Conservation (phyloP, 148 eudicot species). For the Talinum fruticosum region DNA sequence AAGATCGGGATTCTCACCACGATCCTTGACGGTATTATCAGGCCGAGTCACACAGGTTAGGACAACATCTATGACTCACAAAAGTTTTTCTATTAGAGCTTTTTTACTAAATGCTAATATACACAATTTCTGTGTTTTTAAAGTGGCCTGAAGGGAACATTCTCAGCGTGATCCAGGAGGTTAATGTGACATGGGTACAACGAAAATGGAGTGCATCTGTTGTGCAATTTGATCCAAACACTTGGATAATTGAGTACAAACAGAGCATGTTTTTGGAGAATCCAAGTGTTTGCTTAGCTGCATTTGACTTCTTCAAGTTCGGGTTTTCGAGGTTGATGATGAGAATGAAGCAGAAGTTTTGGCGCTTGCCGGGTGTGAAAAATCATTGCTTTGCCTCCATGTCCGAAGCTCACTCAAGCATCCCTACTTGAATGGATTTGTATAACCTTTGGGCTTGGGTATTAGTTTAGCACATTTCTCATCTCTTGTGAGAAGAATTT, state of each 20-base stretch:
- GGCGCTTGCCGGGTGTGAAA: conserved; percentile 35
- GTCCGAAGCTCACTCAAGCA: conserved; percentile 14
- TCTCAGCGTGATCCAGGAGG: conserved; percentile 23
- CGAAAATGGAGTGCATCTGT: conserved; percentile 63
- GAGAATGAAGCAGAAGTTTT: conserved; percentile 45
- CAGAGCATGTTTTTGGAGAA: conserved; percentile 38
- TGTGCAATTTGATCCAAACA: conserved; percentile 49
- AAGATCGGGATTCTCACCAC: conserved; percentile 51
- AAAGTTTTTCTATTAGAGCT: background rate
- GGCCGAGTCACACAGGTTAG: conserved; percentile 73
- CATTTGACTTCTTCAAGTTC: conserved; percentile 41
- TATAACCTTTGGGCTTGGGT: background rate
- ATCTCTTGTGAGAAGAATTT: conserved; percentile 12
- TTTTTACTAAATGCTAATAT: background rate
- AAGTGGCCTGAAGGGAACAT: conserved; percentile 62
- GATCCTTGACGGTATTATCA: conserved; percentile 49
- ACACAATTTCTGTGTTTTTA: conserved; percentile 6
- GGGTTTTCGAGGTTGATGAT: conserved; percentile 33
- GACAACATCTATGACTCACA: background rate
- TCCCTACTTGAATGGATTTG: conserved; percentile 37
- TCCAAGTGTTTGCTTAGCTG: conserved; percentile 31
- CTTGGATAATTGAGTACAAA: conserved; percentile 71
- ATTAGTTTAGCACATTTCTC: conserved; percentile 15
- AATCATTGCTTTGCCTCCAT: conserved; percentile 9
- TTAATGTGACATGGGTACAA: conserved; percentile 52